phyloP scores from a whole-genome alignment of 306 rosid genomes.

The Trichosanthes truncata region DNA sequence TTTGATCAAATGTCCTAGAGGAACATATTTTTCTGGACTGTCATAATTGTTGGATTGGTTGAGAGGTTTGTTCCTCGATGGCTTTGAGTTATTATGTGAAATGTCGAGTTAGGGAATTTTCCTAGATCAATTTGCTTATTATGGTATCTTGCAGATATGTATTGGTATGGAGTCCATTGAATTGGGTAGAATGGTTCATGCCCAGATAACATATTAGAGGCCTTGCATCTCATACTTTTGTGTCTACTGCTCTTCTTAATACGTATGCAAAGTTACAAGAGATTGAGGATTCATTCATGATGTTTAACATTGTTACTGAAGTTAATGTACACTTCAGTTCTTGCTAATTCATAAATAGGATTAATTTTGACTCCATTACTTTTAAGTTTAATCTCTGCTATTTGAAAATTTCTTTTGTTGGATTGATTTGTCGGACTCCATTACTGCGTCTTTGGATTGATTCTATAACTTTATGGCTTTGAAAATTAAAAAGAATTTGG shows the following conservation, averaged over 20 bases:
- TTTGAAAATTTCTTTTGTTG: no score
- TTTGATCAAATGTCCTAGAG: slow-evolving; percentile 52
- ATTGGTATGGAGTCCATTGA: slow-evolving; percentile 31
- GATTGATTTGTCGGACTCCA: no score
- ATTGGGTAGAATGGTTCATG: slow-evolving; percentile 54
- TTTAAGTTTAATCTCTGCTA: no score
- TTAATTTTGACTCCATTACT: no score
- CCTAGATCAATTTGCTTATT: slow-evolving; percentile 53
- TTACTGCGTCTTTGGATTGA: no score
- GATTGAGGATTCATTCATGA: slow-evolving; percentile 38
- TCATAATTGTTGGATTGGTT: slow-evolving; percentile 48
- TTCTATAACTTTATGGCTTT: no score
- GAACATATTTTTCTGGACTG: slow-evolving; percentile 61
- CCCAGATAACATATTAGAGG: slow-evolving; percentile 53
- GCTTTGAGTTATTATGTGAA: slow-evolving; percentile 37
- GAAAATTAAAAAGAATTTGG: no score
- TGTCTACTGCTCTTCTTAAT: slow-evolving; percentile 62
- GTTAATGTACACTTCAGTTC: no score
- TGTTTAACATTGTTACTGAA: slow-evolving; percentile 42
- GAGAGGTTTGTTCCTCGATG: slow-evolving; percentile 38
- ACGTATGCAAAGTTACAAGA: slow-evolving; percentile 56
- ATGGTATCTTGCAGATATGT: slow-evolving; percentile 53
- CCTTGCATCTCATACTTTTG: slow-evolving; percentile 39
- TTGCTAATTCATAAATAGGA: no score
- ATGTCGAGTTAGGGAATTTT: slow-evolving; percentile 42